Evolutionary conservation across 495 filamentous ascomycete species (phyloP), one percentile per base, ranked within the genome.

Genomic region (Podospora bellae-mahoneyi): DNA sequence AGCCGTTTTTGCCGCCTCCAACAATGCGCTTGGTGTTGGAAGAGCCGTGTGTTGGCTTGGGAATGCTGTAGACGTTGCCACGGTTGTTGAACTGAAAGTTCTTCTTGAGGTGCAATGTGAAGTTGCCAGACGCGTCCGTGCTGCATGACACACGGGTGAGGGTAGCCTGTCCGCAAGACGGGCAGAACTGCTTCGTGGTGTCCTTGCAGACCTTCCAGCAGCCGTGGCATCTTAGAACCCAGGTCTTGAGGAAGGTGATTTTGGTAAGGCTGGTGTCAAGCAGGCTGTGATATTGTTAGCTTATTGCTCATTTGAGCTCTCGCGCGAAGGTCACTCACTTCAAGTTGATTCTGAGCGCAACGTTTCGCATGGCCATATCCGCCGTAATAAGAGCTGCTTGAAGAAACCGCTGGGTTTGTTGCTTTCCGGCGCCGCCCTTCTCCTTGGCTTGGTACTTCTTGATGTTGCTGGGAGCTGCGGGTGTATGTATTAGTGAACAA

Each of bases 281-380:
- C 7, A 99, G 87, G 74, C 75, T 77, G 27, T n/a, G 26, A 32
- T 18, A 23, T 13, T 23, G 69, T 74, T 27, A 72, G 70, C 30
- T 32, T 3, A 16, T 44, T 58, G 60, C 15, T 65, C 13, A 6
- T 6, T 19, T 39, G 10, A 48, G 3, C 18, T 2, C 15, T 16
- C 6, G 39, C 39, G 15, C 15, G 15, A 48, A 10, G 13, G 39
- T 10, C 39, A 65, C 73, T 55, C 70, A 77, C 75, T 96, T 92
- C 32, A 99, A 85, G 79, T 97, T 97, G 82, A 98, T 95, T 70
- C 94, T 92, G 10, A 99, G 84, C 2, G 94, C 82, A 23, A 97
- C 92, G 74, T 98, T 98, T 80, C 98, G 93, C 87, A 98, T 94
- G 56, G 95, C 94, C 81, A 91, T 97, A 83, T 99, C 95, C 66